Conservation (phyloP, 2,329 filamentous ascomycete species). For the Helicocarpus griseus region DNA sequence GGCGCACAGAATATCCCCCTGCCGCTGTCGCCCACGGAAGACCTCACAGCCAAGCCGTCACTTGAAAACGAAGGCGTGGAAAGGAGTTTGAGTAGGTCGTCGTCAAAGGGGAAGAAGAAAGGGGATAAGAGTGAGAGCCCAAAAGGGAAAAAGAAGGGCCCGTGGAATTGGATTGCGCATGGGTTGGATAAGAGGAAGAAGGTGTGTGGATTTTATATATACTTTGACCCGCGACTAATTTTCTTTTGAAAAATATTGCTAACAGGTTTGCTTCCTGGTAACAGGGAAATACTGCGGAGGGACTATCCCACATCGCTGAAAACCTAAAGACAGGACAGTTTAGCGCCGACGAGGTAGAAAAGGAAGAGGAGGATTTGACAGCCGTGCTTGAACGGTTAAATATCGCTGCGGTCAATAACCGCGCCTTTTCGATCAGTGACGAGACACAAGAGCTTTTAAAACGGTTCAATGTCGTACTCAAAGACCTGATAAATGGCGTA, state of each 20-base stretch:
- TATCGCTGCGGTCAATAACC: slow-evolving; percentile 73
- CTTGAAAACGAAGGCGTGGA: slow-evolving; percentile 20
- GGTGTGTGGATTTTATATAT: slow-evolving; percentile 16
- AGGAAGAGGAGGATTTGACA: slow-evolving; percentile 63
- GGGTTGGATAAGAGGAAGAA: slow-evolving; percentile 27
- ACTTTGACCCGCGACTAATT: too few species aligned
- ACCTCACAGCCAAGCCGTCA: slow-evolving; percentile 18
- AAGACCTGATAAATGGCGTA: slow-evolving; percentile 83
- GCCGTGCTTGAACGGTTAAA: slow-evolving; percentile 76
- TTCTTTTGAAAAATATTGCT: background rate
- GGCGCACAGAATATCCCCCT: slow-evolving; percentile 41
- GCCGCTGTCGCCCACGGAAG: slow-evolving; percentile 40
- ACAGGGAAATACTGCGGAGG: slow-evolving; percentile 20
- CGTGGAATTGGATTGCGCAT: slow-evolving; percentile 33
- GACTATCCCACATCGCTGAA: slow-evolving; percentile 20
- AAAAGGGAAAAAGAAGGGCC: slow-evolving; percentile 26
- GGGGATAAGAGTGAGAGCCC: slow-evolving; percentile 11
- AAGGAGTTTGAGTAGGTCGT: slow-evolving; percentile 25
- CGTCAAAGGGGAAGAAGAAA: slow-evolving; percentile 13
- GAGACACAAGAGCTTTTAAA: slow-evolving; percentile 74
- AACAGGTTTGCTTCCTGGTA: slow-evolving; percentile 4
- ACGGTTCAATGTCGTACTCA: slow-evolving; percentile 81
- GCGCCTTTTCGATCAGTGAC: slow-evolving; percentile 70
- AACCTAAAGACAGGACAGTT: slow-evolving; percentile 23
- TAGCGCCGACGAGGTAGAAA: slow-evolving; percentile 36